Percentiles rank a stretch among this genome's conserved stretches.
These are phyloP conservation scores for Ceratocystis papillata DNA, from an alignment of 2,329 filamentous ascomycete genomes.

Conservation along the genomic window DNA sequence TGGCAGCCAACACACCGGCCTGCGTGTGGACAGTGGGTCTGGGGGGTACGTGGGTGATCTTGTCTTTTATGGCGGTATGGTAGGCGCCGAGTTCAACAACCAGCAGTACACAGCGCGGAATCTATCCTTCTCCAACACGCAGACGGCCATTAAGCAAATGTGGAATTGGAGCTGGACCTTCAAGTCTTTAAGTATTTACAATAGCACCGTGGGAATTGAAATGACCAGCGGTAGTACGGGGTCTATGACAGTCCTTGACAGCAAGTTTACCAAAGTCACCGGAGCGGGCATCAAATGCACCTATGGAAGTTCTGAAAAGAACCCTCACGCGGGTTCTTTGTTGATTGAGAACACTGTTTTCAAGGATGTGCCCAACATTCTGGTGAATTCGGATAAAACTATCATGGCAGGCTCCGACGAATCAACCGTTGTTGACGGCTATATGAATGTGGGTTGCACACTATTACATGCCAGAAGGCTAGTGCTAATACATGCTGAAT, in stretches of 20 bases:
- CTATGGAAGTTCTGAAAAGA: constrained; percentile 55
- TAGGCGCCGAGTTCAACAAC: constrained; percentile 49
- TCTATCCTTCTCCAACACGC: constrained; percentile 51
- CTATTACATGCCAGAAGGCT: not conserved
- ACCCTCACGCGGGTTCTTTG: constrained; percentile 33
- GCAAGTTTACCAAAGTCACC: constrained; percentile 42
- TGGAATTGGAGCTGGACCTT: constrained; percentile 73
- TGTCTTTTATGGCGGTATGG: constrained; percentile 57
- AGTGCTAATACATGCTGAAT: constrained; percentile 31
- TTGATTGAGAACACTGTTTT: constrained; percentile 41
- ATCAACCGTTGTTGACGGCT: constrained; percentile 29
- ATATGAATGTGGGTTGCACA: constrained; percentile 23
- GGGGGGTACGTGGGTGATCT: constrained; percentile 60
- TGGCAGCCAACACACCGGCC: constrained; percentile 44
- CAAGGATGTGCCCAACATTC: constrained; percentile 30
- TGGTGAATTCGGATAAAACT: constrained; percentile 33
- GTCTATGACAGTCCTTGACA: constrained; percentile 66
- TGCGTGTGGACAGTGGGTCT: constrained; percentile 53
- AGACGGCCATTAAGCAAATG: constrained; percentile 58
- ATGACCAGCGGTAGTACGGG: constrained; percentile 57
- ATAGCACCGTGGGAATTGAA: constrained; percentile 56
- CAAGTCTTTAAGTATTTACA: constrained; percentile 52
- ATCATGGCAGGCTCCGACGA: constrained; percentile 32
- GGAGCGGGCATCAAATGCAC: constrained; percentile 19
- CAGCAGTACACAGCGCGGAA: constrained; percentile 65